A percentile compares a stretch with the other conserved stretches of the same genome.
These are phyloP conservation scores for Xylariaceae sp. DNA, from an alignment of 2,329 filamentous ascomycete genomes.

Conservation along the genomic window DNA sequence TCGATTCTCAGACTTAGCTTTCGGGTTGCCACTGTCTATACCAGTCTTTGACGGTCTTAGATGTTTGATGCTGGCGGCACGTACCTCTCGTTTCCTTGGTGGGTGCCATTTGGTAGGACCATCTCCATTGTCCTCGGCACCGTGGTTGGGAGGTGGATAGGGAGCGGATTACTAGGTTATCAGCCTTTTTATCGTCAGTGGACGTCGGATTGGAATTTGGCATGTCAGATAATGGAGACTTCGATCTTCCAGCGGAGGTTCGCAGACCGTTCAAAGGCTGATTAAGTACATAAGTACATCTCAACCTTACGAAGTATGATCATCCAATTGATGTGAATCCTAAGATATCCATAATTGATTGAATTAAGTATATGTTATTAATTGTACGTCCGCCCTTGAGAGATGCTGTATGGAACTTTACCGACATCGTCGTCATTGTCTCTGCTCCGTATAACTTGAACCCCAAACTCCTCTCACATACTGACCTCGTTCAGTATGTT, in stretches of 20 bases:
- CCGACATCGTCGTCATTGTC: too few relatives aligned
- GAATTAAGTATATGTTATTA: too few relatives aligned
- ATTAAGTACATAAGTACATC: neutral
- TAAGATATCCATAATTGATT: too few relatives aligned
- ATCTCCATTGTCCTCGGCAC: neutral
- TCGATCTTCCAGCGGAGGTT: slow-evolving; percentile 8
- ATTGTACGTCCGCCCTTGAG: too few relatives aligned
- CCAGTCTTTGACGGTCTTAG: too few relatives aligned
- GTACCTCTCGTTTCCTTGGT: slow-evolving; percentile 1
- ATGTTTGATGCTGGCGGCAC: slow-evolving; percentile 1
- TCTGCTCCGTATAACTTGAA: too few relatives aligned
- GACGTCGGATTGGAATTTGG: slow-evolving; percentile 9
- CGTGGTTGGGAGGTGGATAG: slow-evolving; percentile 6
- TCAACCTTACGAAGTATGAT: too few relatives aligned
- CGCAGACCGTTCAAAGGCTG: neutral
- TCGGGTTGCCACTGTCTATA: too few relatives aligned
- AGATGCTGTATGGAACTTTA: too few relatives aligned
- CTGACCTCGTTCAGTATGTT: neutral
- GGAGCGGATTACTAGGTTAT: slow-evolving; percentile 8
- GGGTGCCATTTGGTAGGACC: neutral
- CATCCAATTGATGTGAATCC: too few relatives aligned
- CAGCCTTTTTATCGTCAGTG: slow-evolving; percentile 9
- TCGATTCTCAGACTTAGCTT: too few relatives aligned
- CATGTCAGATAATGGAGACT: slow-evolving; percentile 6
- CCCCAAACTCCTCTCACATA: too few relatives aligned